Evolutionary conservation across 179 eudicot species (phyloP).

Genomic region (Gypsophila paniculata): DNA sequence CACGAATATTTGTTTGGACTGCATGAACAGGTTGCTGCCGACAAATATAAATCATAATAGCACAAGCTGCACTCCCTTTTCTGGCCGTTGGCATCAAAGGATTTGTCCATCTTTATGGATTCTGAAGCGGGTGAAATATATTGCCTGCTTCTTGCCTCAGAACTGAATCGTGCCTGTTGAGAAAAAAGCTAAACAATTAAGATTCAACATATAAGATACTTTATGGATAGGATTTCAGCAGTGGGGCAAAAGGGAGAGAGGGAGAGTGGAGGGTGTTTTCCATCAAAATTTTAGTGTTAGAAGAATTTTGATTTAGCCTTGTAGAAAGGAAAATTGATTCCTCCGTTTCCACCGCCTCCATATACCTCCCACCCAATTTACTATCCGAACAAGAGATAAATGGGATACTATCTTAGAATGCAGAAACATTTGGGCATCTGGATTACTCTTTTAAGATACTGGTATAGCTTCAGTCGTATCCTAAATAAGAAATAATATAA

Average conservation of each 20-base stretch:
- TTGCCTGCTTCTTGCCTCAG: constrained; percentile 46
- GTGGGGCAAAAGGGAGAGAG: too few species aligned
- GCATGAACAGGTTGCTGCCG: constrained; percentile 68
- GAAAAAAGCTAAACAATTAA: not conserved
- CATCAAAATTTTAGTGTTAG: not conserved
- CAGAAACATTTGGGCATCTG: not conserved
- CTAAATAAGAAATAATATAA: not conserved
- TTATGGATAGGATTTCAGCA: too few species aligned
- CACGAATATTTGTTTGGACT: constrained; percentile 56
- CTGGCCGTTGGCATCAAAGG: constrained; percentile 33
- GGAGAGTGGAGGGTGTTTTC: not conserved
- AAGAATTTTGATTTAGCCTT: not conserved
- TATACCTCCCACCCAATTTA: not conserved
- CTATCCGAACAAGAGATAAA: not conserved
- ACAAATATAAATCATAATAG: constrained; percentile 58
- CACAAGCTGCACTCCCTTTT: constrained; percentile 65
- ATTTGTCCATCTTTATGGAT: constrained; percentile 43
- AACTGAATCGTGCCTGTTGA: constrained; percentile 46
- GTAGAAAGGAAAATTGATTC: too few species aligned
- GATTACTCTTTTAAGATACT: not conserved
- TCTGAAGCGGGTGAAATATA: constrained; percentile 49
- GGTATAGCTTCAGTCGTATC: not conserved
- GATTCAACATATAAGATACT: not conserved
- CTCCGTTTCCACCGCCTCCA: too few species aligned
- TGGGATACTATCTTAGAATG: not conserved